Evolutionary conservation across 441 rosid genomes (phyloP).

Genomic region (Pelargonium cotyledonis): DNA sequence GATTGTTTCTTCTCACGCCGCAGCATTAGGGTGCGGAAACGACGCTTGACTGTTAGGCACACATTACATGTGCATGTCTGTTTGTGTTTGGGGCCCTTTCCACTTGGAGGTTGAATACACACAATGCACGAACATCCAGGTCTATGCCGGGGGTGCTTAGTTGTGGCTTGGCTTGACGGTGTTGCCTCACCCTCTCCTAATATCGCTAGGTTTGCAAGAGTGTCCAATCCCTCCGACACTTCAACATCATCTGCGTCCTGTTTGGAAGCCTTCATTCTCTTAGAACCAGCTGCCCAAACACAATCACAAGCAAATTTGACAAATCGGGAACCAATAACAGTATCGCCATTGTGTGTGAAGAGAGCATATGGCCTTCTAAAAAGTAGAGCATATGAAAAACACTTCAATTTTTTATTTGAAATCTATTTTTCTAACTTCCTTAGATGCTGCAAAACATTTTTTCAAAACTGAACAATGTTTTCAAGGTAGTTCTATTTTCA

Average conservation of each 20-base stretch:
- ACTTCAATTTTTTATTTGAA: too few relatives aligned
- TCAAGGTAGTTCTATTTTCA: too few relatives aligned
- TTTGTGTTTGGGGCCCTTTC: constrained; percentile 61
- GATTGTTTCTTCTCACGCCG: constrained; percentile 66
- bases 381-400: too few relatives aligned
- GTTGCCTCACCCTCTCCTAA: constrained; percentile 34
- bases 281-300: constrained; percentile 37
- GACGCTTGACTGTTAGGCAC: constrained; percentile 50
- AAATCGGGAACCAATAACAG: constrained; percentile 14
- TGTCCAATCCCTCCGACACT: constrained; percentile 51
- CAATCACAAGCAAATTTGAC: constrained; percentile 13
- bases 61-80: constrained; percentile 51
- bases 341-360: constrained; percentile 6
- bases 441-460: too few relatives aligned
- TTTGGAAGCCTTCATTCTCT: constrained; percentile 51
- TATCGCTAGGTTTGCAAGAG: constrained; percentile 44
- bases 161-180: constrained; percentile 40
- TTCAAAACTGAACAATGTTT: too few relatives aligned
- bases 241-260: constrained; percentile 38
- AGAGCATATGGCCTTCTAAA: too few relatives aligned
- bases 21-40: constrained; percentile 44
- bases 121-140: constrained; percentile 67
- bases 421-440: too few relatives aligned
- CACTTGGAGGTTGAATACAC: constrained; percentile 70
- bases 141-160: constrained; percentile 73